These are phyloP conservation scores for Neurospora sp. DNA, from an alignment of 495 filamentous ascomycete genomes.

Conservation along the genomic window DNA sequence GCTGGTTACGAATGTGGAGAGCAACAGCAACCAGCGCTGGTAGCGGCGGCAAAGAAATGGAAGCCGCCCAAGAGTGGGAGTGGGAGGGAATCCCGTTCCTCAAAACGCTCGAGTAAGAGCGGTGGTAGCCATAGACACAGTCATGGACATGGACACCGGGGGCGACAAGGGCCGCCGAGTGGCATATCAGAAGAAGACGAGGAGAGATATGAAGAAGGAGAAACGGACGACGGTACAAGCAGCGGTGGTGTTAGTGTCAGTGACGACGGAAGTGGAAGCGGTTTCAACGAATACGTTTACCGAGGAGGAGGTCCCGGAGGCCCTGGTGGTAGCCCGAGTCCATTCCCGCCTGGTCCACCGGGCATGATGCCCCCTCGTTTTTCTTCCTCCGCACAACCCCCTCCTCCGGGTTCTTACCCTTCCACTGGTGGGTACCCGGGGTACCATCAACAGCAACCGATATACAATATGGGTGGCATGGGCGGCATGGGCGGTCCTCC, in stretches of 20 bases:
- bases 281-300: neutral
- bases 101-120: neutral
- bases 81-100: conserved; percentile 1
- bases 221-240: conserved; percentile 2
- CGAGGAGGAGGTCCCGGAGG: neutral
- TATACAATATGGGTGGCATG: neutral
- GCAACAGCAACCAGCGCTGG: neutral
- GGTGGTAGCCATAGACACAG: neutral
- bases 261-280: neutral
- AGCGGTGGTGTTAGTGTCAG: neutral
- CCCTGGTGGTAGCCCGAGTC: neutral
- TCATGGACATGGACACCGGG: neutral
- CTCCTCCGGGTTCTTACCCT: neutral
- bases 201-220: conserved; percentile 8
- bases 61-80: neutral
- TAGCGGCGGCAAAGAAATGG: neutral
- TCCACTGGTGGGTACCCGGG: neutral
- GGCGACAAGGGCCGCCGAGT: neutral
- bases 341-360: neutral
- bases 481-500: neutral
- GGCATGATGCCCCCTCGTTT: neutral
- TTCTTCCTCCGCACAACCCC: neutral
- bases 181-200: neutral
- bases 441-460: neutral
- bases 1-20: conserved; percentile 1